Percentiles rank a stretch among this genome's conserved stretches.
These are phyloP conservation scores for Fragilaria radians DNA, from an alignment of 108 stramenopile species.

Conservation along the genomic window DNA sequence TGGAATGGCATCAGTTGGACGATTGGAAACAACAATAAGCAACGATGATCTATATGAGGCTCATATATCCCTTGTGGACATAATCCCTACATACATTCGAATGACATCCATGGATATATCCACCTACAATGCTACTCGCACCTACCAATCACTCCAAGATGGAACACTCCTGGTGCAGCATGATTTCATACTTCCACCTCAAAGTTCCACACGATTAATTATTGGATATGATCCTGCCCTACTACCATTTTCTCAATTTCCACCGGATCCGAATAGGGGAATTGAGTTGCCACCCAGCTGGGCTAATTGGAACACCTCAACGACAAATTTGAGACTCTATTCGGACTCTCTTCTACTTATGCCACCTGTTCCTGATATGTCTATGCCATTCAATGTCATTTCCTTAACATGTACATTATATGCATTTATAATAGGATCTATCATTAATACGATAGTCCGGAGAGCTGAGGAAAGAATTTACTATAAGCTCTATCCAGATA, in stretches of 20 bases:
- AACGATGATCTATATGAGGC: too few species aligned
- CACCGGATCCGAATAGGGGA: slow-evolving; percentile 81
- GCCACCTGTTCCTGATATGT: slow-evolving; percentile 88
- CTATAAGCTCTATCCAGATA: too few species aligned
- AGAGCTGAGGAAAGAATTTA: slow-evolving; percentile 19
- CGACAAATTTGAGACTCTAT: slow-evolving; percentile 24
- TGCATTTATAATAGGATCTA: slow-evolving; percentile 81
- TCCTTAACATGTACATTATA: slow-evolving; percentile 78
- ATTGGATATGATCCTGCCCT: slow-evolving; percentile 65
- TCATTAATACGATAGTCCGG: slow-evolving; percentile 71
- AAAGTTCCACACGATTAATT: neutral
- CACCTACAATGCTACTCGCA: too few species aligned
- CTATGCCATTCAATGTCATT: slow-evolving; percentile 95
- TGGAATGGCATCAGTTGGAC: too few species aligned
- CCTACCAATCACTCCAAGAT: too few species aligned
- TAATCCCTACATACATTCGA: too few species aligned
- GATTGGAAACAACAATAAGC: too few species aligned
- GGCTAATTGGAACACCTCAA: neutral
- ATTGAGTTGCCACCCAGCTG: slow-evolving; percentile 50
- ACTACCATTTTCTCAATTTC: slow-evolving; percentile 66
- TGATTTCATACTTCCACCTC: neutral
- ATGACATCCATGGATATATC: too few species aligned
- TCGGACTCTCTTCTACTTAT: slow-evolving; percentile 57
- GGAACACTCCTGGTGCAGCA: too few species aligned
- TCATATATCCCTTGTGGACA: too few species aligned